These are phyloP conservation scores for Stephanodiscus triporus DNA, from an alignment of 108 stramenopile genomes.

Conservation along the genomic window DNA sequence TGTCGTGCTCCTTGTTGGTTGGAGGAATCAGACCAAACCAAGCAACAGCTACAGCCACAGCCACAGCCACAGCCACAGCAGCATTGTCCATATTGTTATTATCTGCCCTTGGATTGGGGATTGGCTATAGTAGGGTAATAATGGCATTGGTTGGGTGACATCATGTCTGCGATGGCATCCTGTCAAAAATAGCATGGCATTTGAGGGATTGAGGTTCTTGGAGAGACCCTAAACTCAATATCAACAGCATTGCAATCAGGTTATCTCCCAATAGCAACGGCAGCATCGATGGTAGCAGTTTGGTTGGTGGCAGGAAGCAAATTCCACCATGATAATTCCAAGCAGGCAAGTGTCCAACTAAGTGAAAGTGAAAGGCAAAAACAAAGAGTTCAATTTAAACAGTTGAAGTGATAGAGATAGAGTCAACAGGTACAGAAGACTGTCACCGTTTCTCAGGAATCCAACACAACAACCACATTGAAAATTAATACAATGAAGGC, in stretches of 20 bases:
- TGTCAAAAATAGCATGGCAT: too few species aligned
- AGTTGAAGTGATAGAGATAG: slow-evolving; percentile 12
- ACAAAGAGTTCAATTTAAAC: slow-evolving; percentile 15
- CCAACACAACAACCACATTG: neutral
- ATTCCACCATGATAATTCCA: neutral
- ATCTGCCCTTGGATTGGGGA: too few species aligned
- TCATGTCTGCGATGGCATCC: too few species aligned
- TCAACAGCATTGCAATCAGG: slow-evolving; percentile 3
- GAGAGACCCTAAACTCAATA: slow-evolving; percentile 19
- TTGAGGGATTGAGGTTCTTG: too few species aligned
- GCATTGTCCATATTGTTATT: too few species aligned
- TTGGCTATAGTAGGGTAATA: too few species aligned
- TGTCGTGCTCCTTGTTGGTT: too few species aligned
- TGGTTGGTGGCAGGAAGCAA: slow-evolving; percentile 9
- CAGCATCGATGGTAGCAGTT: slow-evolving; percentile 23
- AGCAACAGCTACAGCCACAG: too few species aligned
- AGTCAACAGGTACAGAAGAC: slow-evolving; percentile 30
- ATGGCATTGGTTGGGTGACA: too few species aligned
- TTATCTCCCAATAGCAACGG: slow-evolving; percentile 8
- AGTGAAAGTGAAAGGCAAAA: slow-evolving; percentile 32
- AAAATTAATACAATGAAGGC: neutral
- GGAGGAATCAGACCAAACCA: too few species aligned
- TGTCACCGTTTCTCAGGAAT: slow-evolving; percentile 4
- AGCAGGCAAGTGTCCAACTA: too few species aligned
- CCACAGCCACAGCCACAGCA: too few species aligned